Percentiles rank a stretch among this genome's conserved stretches.
These are phyloP conservation scores for Chlamydomonas schloesseri DNA, from an alignment of 139 green algal genomes.

Conservation along the genomic window DNA sequence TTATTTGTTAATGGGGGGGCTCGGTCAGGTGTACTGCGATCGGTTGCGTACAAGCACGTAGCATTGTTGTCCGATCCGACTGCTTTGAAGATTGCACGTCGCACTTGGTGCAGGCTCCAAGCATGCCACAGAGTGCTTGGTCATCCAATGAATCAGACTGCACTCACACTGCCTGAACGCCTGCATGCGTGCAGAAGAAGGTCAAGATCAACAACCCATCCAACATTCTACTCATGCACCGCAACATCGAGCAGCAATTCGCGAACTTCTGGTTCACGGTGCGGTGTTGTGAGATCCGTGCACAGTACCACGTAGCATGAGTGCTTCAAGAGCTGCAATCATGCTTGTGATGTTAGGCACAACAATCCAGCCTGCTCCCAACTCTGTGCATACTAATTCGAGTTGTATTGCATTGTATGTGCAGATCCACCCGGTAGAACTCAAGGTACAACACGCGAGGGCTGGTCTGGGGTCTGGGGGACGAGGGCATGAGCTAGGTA, in stretches of 20 bases:
- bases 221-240: background rate
- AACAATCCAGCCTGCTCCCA: background rate
- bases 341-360: too few relatives aligned
- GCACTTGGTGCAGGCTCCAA: too few relatives aligned
- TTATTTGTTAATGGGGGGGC: too few relatives aligned
- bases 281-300: background rate
- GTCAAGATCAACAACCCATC: background rate
- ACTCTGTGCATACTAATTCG: background rate
- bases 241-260: background rate
- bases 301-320: background rate
- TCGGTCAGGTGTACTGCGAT: too few relatives aligned
- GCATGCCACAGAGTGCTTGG: too few relatives aligned
- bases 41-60: too few relatives aligned
- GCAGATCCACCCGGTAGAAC: background rate
- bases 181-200: background rate
- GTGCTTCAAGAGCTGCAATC: background rate
- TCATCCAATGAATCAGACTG: too few relatives aligned
- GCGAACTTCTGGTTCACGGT: background rate
- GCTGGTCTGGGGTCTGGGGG: background rate
- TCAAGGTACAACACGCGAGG: background rate
- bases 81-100: too few relatives aligned
- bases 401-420: background rate
- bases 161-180: too few relatives aligned
- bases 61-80: too few relatives aligned
- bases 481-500: background rate